phyloP scores from a whole-genome alignment of 768 basidiomycete species.

The Amanita pseudoporphyria region DNA sequence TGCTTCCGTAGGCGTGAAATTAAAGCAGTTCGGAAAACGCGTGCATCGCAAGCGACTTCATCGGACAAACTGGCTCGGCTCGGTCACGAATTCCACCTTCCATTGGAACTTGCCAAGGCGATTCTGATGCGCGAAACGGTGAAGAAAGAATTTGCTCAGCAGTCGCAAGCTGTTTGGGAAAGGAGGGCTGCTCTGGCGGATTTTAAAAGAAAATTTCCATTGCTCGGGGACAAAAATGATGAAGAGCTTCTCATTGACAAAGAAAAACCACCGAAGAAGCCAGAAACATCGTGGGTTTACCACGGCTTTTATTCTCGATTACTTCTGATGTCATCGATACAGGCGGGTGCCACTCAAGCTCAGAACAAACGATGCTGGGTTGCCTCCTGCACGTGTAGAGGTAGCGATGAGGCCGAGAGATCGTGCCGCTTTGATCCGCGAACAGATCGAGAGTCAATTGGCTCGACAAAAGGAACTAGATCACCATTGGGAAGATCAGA shows the following conservation, averaged over 20 bases:
- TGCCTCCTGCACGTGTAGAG: constrained; percentile 35
- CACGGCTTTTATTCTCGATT: constrained; percentile 9
- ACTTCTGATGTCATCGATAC: constrained; percentile 1
- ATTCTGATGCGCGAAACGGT: constrained; percentile 63
- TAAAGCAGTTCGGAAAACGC: constrained; percentile 90
- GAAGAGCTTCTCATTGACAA: constrained; percentile 70
- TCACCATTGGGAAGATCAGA: constrained; percentile 77
- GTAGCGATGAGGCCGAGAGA: constrained; percentile 54
- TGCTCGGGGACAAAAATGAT: constrained; percentile 51
- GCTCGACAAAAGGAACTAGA: constrained; percentile 62
- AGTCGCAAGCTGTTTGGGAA: constrained; percentile 70
- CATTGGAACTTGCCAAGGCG: constrained; percentile 62
- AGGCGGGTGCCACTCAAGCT: constrained; percentile 47
- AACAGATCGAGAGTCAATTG: constrained; percentile 54
- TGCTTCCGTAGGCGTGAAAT: constrained; percentile 95
- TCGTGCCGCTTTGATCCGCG: constrained; percentile 48
- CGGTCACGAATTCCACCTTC: constrained; percentile 62
- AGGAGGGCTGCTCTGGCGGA: constrained; percentile 55
- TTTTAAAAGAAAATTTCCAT: constrained; percentile 67
- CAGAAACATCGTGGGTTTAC: constrained; percentile 28
- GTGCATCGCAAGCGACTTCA: constrained; percentile 81
- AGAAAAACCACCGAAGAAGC: constrained; percentile 52
- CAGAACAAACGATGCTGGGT: constrained; percentile 34
- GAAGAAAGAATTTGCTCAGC: constrained; percentile 58
- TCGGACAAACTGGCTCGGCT: constrained; percentile 84